Base-by-base conservation (phyloP, 139 green algal genomes). In the Nannochloris sp. region DNA sequence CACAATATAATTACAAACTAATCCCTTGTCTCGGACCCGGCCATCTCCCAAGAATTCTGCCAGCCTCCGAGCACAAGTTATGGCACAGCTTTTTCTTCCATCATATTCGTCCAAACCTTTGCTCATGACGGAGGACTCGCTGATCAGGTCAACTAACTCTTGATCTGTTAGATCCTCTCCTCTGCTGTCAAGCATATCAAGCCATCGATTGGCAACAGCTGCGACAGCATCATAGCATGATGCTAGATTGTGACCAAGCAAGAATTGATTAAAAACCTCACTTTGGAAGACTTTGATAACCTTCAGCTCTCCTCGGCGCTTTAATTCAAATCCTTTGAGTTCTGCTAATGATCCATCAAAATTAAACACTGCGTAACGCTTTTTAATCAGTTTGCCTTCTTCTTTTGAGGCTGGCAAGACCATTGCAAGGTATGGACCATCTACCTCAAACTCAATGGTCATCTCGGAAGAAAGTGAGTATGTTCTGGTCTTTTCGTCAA, bases 311-410 rank as follows among this genome's bases (percentile, higher is more conserved):
- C 93, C 93, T 16, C 93, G 80, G 1, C 93, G 82, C 80, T 98
- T 97, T 17, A 96, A 72, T 81, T 95, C 87, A 77, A 96, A 96
- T 13, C 90, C 87, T 75, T 98, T 98, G 45, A 98, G 82, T 74
- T 98, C 92, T 16, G 89, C 92, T 44, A 98, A 80, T 2, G 70
- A 80, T 40, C 91, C 91, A 69, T 97, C 92, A 62, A 79, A 71
- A 68, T 96, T 95, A 85, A 96, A 96, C 48, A 96, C 89, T 0
- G 89, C 89, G 66, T 96, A 96, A n/a, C 93, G 89, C 84, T 98
- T 98, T 82, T 98, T 98, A 81, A 98, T 96, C 31, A 89, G 78
- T 74, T 94, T 92, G 58, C 91, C 93, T 79, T 98, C 93, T 76
- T 97, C 91, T 73, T 97, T 95, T 72, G 79, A 89, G 29, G 93